These are phyloP conservation scores for Paxillus ammoniavirescens DNA, from an alignment of 768 basidiomycete genomes.

Conservation along the genomic window DNA sequence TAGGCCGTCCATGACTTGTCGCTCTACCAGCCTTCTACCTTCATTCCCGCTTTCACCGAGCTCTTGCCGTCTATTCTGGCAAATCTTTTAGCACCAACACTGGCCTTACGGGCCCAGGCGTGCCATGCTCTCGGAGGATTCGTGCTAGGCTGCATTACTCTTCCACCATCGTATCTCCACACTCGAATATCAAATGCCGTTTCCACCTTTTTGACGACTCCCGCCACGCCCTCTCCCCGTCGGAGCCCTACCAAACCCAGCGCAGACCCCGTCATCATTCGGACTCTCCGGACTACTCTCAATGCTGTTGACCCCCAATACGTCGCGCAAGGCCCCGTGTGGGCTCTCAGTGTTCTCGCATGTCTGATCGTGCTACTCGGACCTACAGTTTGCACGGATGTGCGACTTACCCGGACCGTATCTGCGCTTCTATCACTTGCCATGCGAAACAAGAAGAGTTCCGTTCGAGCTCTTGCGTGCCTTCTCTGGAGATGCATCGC, in stretches of 20 bases:
- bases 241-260: conserved; percentile 35
- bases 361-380: conserved; percentile 66
- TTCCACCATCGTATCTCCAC: conserved; percentile 50
- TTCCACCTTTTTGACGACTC: conserved; percentile 46
- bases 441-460: conserved; percentile 60
- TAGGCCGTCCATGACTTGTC: conserved; percentile 75
- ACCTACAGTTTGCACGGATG: conserved; percentile 46
- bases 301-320: conserved; percentile 51
- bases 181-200: conserved; percentile 51
- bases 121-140: conserved; percentile 75
- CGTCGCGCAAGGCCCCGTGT: conserved; percentile 74
- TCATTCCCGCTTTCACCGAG: conserved; percentile 63
- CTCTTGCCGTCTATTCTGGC: conserved; percentile 62
- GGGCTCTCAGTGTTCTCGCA: conserved; percentile 69
- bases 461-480: conserved; percentile 59
- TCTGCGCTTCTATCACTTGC: conserved; percentile 51
- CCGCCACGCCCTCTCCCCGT: conserved; percentile 33
- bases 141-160: conserved; percentile 48
- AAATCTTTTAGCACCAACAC: conserved; percentile 62
- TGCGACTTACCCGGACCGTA: conserved; percentile 44
- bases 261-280: conserved; percentile 53
- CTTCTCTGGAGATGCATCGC: conserved; percentile 63
- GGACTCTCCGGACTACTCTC: conserved; percentile 67
- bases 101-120: conserved; percentile 67
- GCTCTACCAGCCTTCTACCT: conserved; percentile 58